A percentile compares a stretch with the other conserved stretches of the same genome.
These are phyloP conservation scores for Kingdonia uniflora DNA, from an alignment of 164 flowering plant genomes.

Conservation along the genomic window DNA sequence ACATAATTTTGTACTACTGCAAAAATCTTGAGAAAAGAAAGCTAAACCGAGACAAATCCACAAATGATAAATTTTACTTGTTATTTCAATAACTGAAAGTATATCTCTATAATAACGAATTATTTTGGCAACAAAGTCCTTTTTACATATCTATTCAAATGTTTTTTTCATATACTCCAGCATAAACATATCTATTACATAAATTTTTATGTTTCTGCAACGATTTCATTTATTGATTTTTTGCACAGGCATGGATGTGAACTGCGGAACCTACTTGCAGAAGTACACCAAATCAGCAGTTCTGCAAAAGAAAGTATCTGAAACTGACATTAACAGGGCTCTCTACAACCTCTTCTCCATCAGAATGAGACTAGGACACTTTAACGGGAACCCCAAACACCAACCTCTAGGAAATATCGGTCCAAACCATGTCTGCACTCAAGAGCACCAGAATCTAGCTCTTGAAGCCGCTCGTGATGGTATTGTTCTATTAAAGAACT, in stretches of 20 bases:
- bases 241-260: constrained; percentile 75
- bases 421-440: constrained; percentile 33
- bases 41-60: too few species aligned
- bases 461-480: constrained; percentile 57
- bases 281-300: constrained; percentile 59
- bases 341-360: constrained; percentile 62
- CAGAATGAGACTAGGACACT: constrained; percentile 76
- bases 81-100: too few species aligned
- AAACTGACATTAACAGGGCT: constrained; percentile 54
- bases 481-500: constrained; percentile 61
- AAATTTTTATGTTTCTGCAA: too few species aligned
- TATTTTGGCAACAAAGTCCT: too few species aligned
- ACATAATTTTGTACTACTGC: too few species aligned
- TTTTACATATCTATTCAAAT: too few species aligned
- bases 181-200: too few species aligned
- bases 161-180: too few species aligned
- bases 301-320: constrained; percentile 32
- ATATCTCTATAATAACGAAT: too few species aligned
- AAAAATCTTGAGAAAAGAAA: too few species aligned
- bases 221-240: not conserved
- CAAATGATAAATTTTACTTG: too few species aligned
- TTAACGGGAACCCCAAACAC: constrained; percentile 47
- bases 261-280: constrained; percentile 58
- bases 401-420: constrained; percentile 38
- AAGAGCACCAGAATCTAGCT: constrained; percentile 45